Percentiles rank a stretch among this genome's conserved stretches.
These are phyloP conservation scores for Thielaviopsis populi DNA, from an alignment of 2,329 filamentous ascomycete genomes.

Conservation along the genomic window DNA sequence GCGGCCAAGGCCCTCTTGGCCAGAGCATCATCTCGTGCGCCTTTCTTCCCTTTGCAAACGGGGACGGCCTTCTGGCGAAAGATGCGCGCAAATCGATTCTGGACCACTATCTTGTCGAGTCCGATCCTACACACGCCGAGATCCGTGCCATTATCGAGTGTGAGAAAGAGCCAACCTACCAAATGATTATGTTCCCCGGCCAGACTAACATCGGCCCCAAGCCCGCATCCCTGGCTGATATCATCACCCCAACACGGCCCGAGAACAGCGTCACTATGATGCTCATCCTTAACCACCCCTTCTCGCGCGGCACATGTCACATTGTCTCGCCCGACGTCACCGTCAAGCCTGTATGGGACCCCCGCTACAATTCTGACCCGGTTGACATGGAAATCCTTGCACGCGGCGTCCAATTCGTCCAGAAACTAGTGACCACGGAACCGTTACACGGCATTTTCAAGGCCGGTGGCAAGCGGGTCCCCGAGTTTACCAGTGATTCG, in stretches of 20 bases:
- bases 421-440: slow-evolving; percentile 24
- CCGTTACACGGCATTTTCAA: slow-evolving; percentile 30
- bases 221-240: slow-evolving; percentile 20
- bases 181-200: slow-evolving; percentile 25
- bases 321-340: slow-evolving; percentile 31
- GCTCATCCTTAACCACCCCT: slow-evolving; percentile 44
- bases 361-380: slow-evolving; percentile 39
- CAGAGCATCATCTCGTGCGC: slow-evolving; percentile 28
- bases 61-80: slow-evolving; percentile 20
- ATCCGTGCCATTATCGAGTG: slow-evolving; percentile 22
- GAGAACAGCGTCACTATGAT: slow-evolving; percentile 36
- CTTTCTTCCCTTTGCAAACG: slow-evolving; percentile 25
- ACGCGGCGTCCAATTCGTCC: slow-evolving; percentile 30
- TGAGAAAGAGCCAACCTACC: slow-evolving; percentile 23
- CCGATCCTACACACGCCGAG: slow-evolving; percentile 19
- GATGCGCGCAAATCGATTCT: slow-evolving; percentile 21
- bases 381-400: slow-evolving; percentile 40
- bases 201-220: slow-evolving; percentile 22
- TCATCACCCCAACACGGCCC: slow-evolving; percentile 23
- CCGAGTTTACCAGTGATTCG: slow-evolving; percentile 22
- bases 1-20: slow-evolving; percentile 24
- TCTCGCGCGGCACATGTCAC: slow-evolving; percentile 45
- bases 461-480: slow-evolving; percentile 22
- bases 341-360: slow-evolving; percentile 36
- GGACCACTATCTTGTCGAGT: slow-evolving; percentile 16